Evolutionary conservation across 371 early-diverging fungal genomes (phyloP).

Genomic region (Haplosporangium sp.): DNA sequence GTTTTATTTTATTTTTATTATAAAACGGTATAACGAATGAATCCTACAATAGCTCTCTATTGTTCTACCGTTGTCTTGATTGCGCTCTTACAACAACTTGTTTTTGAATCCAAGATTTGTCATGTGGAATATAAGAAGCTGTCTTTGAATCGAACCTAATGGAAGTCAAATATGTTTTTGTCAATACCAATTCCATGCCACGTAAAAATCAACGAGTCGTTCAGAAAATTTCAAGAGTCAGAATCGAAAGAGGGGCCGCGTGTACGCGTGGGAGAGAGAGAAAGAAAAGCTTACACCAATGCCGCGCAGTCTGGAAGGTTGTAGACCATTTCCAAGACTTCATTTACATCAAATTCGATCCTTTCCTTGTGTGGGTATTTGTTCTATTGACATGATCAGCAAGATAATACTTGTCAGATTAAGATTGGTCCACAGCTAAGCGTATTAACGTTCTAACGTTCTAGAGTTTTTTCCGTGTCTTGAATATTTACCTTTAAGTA

Average conservation of each 20-base stretch:
- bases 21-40: neutral
- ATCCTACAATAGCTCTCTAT: neutral
- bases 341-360: conserved; percentile 54
- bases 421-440: too few species aligned
- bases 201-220: neutral
- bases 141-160: conserved; percentile 44
- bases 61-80: conserved; percentile 38
- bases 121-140: conserved; percentile 46
- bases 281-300: conserved; percentile 31
- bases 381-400: conserved; percentile 22
- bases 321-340: conserved; percentile 53
- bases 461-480: neutral
- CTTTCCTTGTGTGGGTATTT: conserved; percentile 51
- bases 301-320: conserved; percentile 53
- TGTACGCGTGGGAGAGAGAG: too few species aligned
- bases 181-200: neutral
- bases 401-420: neutral
- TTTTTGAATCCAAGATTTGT: conserved; percentile 55
- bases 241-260: too few species aligned
- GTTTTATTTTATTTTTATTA: neutral
- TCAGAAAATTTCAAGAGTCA: too few species aligned
- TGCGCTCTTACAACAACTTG: conserved; percentile 49
- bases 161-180: neutral
- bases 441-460: too few species aligned
- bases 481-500: conserved; percentile 37